Evolutionary conservation across 495 filamentous ascomycete genomes (phyloP), one percentile per base, ranked within the genome.

Genomic region (Penicillium diatomitis): DNA sequence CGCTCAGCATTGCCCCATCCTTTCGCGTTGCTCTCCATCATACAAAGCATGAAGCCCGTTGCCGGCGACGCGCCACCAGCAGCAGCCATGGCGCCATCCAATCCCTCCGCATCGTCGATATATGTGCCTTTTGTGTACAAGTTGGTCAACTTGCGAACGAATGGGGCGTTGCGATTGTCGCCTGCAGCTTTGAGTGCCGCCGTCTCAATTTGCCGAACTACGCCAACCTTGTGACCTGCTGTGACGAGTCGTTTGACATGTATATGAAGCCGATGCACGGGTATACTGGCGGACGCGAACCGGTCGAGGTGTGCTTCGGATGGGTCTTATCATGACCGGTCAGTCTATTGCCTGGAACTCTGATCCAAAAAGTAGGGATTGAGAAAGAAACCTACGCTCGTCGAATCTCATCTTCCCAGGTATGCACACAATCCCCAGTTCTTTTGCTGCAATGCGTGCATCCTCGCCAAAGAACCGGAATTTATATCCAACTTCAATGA

Each of bases 101-200:
- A 64, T 10, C 89, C 87, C 50, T 96, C 91, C 6, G 84, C 75
- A 65, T 99, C 92, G 61, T 99, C 92, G 43, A 99, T 85, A 54
- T 99, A 99, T 0, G 92, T 99, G 29, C 89, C 92, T 66, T 99
- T 99, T 5, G 92, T 99, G 68, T 97, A 99, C 7, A 99, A 70
- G 64, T 96, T 96, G 7, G 92, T 96, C 55, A 99, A 79, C 57
- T 94, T 92, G 37, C 92, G 84, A 11, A 85, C 81, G 56, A 99
- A 99, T 0, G 92, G 90, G 1, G 87, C 81, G 61, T 95, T 96
- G 47, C 87, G 79, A 63, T 99, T 99, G 64, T 96, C 90, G 5
- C 92, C 94, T 6, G 83, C 92, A 34, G 94, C 94, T 62, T 99
- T 99, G 49, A 99, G 71, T 0, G 92, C 92, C n/a, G 92, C 92